Evolutionary conservation across 2,329 filamentous ascomycete genomes (phyloP).

Genomic region (Hymenoscyphus salicellus): DNA sequence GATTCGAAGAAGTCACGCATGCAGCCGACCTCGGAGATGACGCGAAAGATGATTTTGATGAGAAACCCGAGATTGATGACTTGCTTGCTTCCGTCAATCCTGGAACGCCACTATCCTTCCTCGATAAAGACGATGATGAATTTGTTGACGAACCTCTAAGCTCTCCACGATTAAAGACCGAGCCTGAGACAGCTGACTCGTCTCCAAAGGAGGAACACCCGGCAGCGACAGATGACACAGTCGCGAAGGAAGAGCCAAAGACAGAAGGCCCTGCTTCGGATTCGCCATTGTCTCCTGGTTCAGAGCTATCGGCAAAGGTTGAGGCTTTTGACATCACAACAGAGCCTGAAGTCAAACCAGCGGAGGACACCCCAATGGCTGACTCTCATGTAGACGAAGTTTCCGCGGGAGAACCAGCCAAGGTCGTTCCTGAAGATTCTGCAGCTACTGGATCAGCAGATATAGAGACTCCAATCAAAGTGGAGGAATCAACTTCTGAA

Average conservation of each 20-base stretch:
- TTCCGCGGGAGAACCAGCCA: slow-evolving; percentile 16
- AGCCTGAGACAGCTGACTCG: slow-evolving; percentile 54
- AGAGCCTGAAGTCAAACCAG: slow-evolving; percentile 11
- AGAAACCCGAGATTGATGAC: slow-evolving; percentile 51
- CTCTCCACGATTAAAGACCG: slow-evolving; percentile 62
- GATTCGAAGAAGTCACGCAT: slow-evolving; percentile 83
- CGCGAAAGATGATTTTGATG: slow-evolving; percentile 65
- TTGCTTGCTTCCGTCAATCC: slow-evolving; percentile 39
- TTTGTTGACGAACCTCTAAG: slow-evolving; percentile 77
- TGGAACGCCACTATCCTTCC: slow-evolving; percentile 41
- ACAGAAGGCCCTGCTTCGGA: slow-evolving; percentile 53
- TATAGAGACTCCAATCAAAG: slow-evolving; percentile 21
- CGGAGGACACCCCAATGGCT: slow-evolving; percentile 28
- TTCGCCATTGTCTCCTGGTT: slow-evolving; percentile 55
- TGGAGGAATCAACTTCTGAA: slow-evolving; percentile 17
- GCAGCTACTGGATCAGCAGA: slow-evolving; percentile 13
- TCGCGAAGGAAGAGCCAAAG: background rate
- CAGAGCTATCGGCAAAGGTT: slow-evolving; percentile 36
- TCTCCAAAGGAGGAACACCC: slow-evolving; percentile 50
- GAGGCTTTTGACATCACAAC: slow-evolving; percentile 28
- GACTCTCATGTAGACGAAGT: slow-evolving; percentile 21
- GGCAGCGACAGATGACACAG: slow-evolving; percentile 39
- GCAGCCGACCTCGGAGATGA: slow-evolving; percentile 70
- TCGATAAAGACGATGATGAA: slow-evolving; percentile 65
- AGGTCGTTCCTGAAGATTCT: slow-evolving; percentile 27